Conservation (phyloP, 331 rosid genomes). For the Prunus yedoensis region DNA sequence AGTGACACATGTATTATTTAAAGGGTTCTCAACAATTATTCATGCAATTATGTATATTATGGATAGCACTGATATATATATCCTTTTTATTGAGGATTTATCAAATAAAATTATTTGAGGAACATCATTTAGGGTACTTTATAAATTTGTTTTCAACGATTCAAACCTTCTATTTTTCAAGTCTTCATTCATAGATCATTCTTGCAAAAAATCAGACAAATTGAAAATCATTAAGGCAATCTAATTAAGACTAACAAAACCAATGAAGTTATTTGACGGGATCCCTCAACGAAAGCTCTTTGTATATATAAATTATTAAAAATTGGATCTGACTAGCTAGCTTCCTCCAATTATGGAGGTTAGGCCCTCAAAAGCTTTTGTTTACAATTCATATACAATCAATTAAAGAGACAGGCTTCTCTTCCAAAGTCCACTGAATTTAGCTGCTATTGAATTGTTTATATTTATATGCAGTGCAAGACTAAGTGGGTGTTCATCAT, state of each 20-base stretch:
- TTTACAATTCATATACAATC: not conserved
- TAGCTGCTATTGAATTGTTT: not conserved
- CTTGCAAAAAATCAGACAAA: too few relatives aligned
- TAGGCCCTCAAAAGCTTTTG: conserved; percentile 6
- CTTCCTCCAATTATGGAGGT: conserved; percentile 17
- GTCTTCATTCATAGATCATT: too few relatives aligned
- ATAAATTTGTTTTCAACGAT: too few relatives aligned
- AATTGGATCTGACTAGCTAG: not conserved
- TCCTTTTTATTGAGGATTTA: too few relatives aligned
- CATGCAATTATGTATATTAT: not conserved
- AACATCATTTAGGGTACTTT: too few relatives aligned
- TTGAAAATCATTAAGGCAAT: too few relatives aligned
- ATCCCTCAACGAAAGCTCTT: too few relatives aligned
- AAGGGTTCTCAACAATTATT: conserved; percentile 3
- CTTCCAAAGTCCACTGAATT: conserved; percentile 6
- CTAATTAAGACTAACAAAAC: too few relatives aligned
- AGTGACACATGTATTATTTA: conserved; percentile 15
- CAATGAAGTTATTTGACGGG: too few relatives aligned
- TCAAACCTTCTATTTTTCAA: fast-evolving
- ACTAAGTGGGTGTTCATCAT: not conserved
- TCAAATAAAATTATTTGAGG: too few relatives aligned
- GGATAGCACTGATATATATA: not conserved
- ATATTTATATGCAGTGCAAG: not conserved
- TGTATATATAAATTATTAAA: not conserved
- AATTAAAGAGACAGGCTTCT: not conserved